Conservation (phyloP, 306 rosid genomes). For the Trifolium dubium region DNA sequence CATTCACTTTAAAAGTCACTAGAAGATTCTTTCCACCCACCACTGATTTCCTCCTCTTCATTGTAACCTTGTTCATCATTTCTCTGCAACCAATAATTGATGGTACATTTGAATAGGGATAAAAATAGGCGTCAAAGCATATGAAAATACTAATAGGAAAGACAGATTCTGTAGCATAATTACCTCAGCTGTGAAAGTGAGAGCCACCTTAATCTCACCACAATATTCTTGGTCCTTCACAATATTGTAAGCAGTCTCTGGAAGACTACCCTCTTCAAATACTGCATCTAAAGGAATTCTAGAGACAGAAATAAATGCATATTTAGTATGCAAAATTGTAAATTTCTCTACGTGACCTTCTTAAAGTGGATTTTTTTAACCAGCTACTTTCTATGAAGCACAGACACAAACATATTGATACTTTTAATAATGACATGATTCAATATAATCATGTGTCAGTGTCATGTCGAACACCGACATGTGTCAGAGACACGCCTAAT, state of each 20-base stretch:
- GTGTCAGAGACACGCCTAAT: too few species aligned
- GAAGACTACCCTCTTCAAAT: conserved; percentile 45
- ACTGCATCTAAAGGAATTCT: conserved; percentile 50
- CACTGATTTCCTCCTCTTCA: conserved; percentile 24
- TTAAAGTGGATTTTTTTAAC: not conserved
- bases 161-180: not conserved
- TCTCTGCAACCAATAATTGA: conserved; percentile 41
- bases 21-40: conserved; percentile 47
- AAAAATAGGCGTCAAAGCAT: not conserved
- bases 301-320: conserved; percentile 1
- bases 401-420: too few species aligned
- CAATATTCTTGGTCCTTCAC: conserved; percentile 52
- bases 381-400: too few species aligned
- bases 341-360: not conserved
- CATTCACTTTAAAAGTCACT: conserved; percentile 28
- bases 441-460: too few species aligned
- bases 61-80: not conserved
- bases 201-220: conserved; percentile 57
- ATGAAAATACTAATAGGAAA: not conserved
- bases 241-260: conserved; percentile 45
- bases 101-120: not conserved
- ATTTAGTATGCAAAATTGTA: not conserved
- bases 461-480: too few species aligned
- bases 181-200: conserved; percentile 55
- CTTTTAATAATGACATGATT: too few species aligned